Base-by-base conservation (phyloP, 2,329 filamentous ascomycete genomes). In the Alternaria brassicae region DNA sequence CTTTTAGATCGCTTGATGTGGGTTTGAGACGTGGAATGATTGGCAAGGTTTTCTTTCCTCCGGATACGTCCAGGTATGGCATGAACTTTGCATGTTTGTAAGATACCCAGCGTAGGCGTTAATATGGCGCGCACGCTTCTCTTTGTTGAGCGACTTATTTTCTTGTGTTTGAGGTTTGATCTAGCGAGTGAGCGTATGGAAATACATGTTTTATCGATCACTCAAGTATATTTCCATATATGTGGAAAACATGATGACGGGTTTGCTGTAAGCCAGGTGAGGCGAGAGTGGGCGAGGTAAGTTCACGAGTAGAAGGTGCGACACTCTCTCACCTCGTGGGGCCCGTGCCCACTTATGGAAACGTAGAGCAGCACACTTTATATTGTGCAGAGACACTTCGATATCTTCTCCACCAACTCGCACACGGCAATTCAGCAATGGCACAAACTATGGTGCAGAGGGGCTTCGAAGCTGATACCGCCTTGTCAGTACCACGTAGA, bases 51-150 rank as follows among this genome's bases (percentile, higher is more conserved):
- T 52, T 44, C 25, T 52, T 42, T 50, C 44, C 27, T 28, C 27
- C 28, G 15, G 37, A 40, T 56, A 37, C 27, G 36, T 17, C 17
- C 19, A 30, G 19, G 19, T 23, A 12, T 48, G 44, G 44, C 39
- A 53, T 42, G 51, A 34, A 40, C 51, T 27, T 25, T 45, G 40
- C 51, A 53, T 53, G 39, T 61, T 61, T 61, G 53, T 62, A 60
- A 59, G 56, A 62, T 62, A 62, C 60, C 60, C 60, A 59, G 51
- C 52, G 60, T 45, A 27, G 19, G 52, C 48, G 56, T 50, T 60
- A 13, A 40, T 36, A 28, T 48, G 44, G 17, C 44, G 19, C 53
- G 28, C 37, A 19, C 45, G 40, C 23, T 53, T 50, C 40, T 50
- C 40, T 25, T 50, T 32, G 21, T 39, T 39, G 2, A 50, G 58